Base-by-base conservation (phyloP, 768 basidiomycete genomes). In the Tulasnella calospora region DNA sequence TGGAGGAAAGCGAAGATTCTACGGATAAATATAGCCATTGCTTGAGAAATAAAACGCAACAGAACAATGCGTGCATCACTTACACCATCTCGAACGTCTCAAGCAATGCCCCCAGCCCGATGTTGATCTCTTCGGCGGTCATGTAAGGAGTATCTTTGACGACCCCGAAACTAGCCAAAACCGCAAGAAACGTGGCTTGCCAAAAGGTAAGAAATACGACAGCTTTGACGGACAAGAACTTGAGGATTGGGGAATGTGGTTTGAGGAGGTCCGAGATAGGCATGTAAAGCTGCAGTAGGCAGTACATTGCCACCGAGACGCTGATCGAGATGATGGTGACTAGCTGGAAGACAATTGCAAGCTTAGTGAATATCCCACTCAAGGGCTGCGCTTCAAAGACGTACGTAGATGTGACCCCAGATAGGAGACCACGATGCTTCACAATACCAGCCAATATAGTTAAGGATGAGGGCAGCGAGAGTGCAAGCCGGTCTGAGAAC, bases 41-140 rank as follows among this genome's bases (percentile, higher is more conserved):
- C 3, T 27, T 46, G 61, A 21, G 30, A 23, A 10, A 40, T 21
- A 55, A 23, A 40, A 6, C 4, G 41, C 5, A 38, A 73, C 23
- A 47, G 70, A 72, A 51, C 76, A 73, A 74, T 79, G 78, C 71
- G 7, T 73, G 6, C 47, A 74, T 69, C 1, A 85, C 89, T 27
- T 82, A 91, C 91, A 88, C 89, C 92, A 94, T 93, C 83, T 93
- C 92, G 80, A 92, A 87, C 0, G 90, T 91, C 81, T 92, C 89
- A 2, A 91, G 81, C 15, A 94, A 84, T 0, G 92, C 91, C 21
- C 89, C 88, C 57, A 92, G 88, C 5, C 91, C 92, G 36, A 91
- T 90, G 80, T 90, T 90, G 80, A 93, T 90, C 81, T 92, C 91
- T 10, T 89, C 89, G 4, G 91, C 89, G 1, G 92, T 91, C 92